phyloP scores from a whole-genome alignment of 129 eudicot species.

The Artemisia tridentata region DNA sequence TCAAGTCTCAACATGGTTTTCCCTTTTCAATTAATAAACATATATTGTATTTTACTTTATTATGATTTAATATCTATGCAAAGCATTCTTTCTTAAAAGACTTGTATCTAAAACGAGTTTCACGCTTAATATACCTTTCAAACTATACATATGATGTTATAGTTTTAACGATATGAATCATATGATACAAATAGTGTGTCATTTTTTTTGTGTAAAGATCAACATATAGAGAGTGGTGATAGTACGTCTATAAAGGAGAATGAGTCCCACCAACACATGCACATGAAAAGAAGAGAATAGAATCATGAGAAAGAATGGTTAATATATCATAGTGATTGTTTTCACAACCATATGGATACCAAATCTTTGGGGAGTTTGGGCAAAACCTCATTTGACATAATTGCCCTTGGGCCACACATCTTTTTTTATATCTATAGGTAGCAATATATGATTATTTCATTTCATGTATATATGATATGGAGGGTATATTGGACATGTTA shows the following conservation, averaged over 20 bases:
- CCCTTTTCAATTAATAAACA: background rate
- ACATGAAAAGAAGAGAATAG: slow-evolving; percentile 36
- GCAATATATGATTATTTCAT: background rate
- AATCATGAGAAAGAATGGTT: slow-evolving; percentile 34
- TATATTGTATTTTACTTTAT: background rate
- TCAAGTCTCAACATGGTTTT: slow-evolving; percentile 2
- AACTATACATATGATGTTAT: background rate
- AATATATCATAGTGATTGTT: slow-evolving; percentile 30
- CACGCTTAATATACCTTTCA: too few species aligned
- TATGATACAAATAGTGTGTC: background rate
- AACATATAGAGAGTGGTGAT: slow-evolving; percentile 3
- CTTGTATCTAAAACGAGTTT: too few species aligned
- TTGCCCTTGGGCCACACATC: slow-evolving; percentile 10
- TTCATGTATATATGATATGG: slow-evolving; percentile 9
- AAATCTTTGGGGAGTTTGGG: slow-evolving; percentile 34
- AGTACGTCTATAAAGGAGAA: slow-evolving; percentile 26
- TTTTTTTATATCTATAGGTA: background rate
- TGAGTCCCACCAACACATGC: slow-evolving; percentile 35
- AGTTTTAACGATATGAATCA: background rate
- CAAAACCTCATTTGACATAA: background rate
- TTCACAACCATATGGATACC: slow-evolving; percentile 35
- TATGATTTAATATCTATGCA: background rate
- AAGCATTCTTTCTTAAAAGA: background rate
- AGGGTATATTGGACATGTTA: slow-evolving; percentile 5
- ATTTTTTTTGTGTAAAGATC: background rate